Conservation (phyloP, 2,329 filamentous ascomycete species). For the Paraphaeosphaeria minitans region DNA sequence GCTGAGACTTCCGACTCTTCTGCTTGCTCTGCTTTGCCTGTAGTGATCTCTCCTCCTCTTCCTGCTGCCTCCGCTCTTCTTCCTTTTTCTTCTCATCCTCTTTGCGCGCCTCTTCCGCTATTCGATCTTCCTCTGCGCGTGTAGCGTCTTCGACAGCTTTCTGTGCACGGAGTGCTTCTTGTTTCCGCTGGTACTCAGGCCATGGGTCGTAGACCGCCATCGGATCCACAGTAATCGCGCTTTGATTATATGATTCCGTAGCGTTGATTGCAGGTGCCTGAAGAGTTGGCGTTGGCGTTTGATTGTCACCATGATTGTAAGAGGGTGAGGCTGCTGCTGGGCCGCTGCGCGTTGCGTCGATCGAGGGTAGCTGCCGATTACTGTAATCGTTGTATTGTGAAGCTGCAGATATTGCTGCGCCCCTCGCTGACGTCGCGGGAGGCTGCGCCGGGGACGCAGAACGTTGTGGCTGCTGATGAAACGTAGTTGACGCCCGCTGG, state of each 20-base stretch:
- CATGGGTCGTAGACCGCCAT: conserved; percentile 61
- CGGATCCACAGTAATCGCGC: conserved; percentile 57
- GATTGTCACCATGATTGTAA: conserved; percentile 27
- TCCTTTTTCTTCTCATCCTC: conserved; percentile 35
- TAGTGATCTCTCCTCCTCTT: conserved; percentile 25
- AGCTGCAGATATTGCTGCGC: conserved; percentile 17
- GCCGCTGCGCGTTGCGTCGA: conserved; percentile 23
- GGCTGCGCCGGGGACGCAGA: conserved; percentile 29
- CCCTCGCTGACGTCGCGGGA: conserved; percentile 17
- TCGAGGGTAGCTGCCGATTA: conserved; percentile 27
- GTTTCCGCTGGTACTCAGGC: conserved; percentile 54
- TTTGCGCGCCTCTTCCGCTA: conserved; percentile 30
- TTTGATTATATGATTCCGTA: conserved; percentile 28
- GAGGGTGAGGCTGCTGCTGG: conserved; percentile 22
- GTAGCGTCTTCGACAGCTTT: conserved; percentile 42
- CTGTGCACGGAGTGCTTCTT: conserved; percentile 38
- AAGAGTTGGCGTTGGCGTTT: conserved; percentile 20
- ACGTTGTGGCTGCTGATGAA: conserved; percentile 35
- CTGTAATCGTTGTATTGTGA: conserved; percentile 29
- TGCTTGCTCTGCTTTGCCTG: conserved; percentile 17
- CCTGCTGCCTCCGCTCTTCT: conserved; percentile 31
- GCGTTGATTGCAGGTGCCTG: conserved; percentile 26
- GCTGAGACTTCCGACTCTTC: conserved; percentile 33
- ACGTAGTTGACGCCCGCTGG: conserved; percentile 29
- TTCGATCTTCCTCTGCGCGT: conserved; percentile 41